phyloP scores from a whole-genome alignment of 148 eudicot species.

The Arbutus unedo region DNA sequence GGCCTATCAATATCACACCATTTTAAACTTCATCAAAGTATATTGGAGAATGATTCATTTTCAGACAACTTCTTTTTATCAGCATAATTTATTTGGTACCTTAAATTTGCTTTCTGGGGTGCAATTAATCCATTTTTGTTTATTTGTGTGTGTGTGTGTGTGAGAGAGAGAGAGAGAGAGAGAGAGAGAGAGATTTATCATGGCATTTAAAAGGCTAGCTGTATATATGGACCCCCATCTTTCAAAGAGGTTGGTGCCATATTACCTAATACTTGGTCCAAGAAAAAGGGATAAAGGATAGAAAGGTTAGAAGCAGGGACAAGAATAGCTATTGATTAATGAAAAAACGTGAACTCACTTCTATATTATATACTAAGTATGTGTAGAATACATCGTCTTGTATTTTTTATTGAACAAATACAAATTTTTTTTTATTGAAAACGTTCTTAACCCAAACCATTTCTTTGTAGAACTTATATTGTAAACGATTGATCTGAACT shows the following conservation, averaged over 20 bases:
- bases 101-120: not conserved
- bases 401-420: too few relatives aligned
- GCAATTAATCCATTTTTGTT: not conserved
- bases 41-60: not conserved
- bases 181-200: not conserved
- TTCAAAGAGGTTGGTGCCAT: slow-evolving; percentile 10
- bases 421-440: too few relatives aligned
- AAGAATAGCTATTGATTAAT: slow-evolving; percentile 5
- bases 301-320: slow-evolving; percentile 10
- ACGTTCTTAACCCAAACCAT: too few relatives aligned
- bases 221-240: slow-evolving; percentile 17
- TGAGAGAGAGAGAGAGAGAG: too few relatives aligned
- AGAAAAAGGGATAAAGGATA: slow-evolving; percentile 4
- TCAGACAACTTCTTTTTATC: not conserved
- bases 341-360: too few relatives aligned
- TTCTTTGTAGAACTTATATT: too few relatives aligned
- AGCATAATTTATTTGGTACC: not conserved
- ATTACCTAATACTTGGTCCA: not conserved
- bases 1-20: not conserved
- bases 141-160: too few relatives aligned
- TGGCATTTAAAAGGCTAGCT: slow-evolving; percentile 16
- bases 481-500: too few relatives aligned
- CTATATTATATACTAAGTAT: too few relatives aligned
- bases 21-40: not conserved
- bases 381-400: too few relatives aligned